Evolutionary conservation across 352 stramenopile genomes (phyloP), one percentile per base, ranked within the genome.

Genomic region (Globisporangium solare): DNA sequence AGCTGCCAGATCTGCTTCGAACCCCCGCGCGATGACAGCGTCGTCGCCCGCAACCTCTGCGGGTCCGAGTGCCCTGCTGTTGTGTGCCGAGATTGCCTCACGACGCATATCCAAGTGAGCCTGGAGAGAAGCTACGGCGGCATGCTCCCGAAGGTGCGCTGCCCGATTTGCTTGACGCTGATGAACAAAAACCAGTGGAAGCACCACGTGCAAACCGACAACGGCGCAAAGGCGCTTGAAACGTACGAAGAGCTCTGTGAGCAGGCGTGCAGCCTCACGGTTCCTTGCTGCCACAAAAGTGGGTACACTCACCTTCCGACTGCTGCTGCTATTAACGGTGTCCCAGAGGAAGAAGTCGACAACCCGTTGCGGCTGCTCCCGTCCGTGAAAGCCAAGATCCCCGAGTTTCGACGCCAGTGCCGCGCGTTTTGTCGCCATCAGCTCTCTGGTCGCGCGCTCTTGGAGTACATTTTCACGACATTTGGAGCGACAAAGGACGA

Each of bases 1-100:
- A 51, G 46, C 46, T 78, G 70, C 42, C 70, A 75, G 67, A 69
- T 78, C 42, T 78, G 70, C 45, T 58, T 78, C 47, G 60, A 77
- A 39, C 40, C 51, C 5, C 27, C 32, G 4, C 31, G 57, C 21
- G 47, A 21, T 7, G 40, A 51, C 13, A 27, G 27, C 10, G 42
- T 41, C 20, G 11, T 66, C 24, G 27, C 63, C 2, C 27, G 47
- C 2, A 42, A 51, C 3, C 37, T 66, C 0, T 75, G 68, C 21
- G 52, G 61, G 1, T 57, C 51, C n/a, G 51, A 40, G 45, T 75
- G 68, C 39, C 47, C 7, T 3, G 68, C 64, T 0, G n/a, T 48
- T 2, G 39, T 75, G 46, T 75, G 68, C 39, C 14, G 24, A 0
- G 51, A 51, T 43, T 75, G 68, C 27, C 20, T 75, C 10, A 63